Percentiles rank a stretch among this genome's conserved stretches.
Conservation (phyloP, 164 flowering plant species). For the Annona squamosa region DNA sequence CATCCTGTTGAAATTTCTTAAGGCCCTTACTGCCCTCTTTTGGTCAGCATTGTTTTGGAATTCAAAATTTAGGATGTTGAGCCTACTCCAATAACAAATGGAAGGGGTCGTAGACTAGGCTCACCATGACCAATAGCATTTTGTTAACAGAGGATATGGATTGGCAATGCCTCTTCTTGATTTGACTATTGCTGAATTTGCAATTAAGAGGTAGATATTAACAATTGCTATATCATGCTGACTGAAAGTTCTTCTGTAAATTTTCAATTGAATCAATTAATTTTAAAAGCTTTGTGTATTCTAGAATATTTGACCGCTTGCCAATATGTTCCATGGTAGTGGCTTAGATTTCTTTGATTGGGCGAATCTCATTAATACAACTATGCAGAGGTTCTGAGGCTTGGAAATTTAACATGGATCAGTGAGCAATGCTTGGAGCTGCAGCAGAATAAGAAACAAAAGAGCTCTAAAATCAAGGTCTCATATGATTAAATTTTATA, state of each 20-base stretch:
- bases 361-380: background rate
- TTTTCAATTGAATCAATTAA: background rate
- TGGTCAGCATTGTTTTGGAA: too few relatives aligned
- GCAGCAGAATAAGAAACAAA: conserved; percentile 59
- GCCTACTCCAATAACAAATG: too few relatives aligned
- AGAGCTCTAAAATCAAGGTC: conserved; percentile 62
- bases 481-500: background rate
- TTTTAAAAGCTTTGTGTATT: background rate
- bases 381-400: conserved; percentile 61
- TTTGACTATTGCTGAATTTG: background rate
- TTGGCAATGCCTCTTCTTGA: background rate
- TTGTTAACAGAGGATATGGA: background rate
- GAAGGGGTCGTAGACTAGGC: too few relatives aligned
- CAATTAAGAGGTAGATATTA: background rate
- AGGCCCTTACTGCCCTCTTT: too few relatives aligned
- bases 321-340: too few relatives aligned
- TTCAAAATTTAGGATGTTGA: too few relatives aligned
- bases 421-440: conserved; percentile 90
- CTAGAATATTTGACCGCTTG: background rate
- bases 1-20: background rate
- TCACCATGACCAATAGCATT: too few relatives aligned
- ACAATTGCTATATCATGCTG: background rate
- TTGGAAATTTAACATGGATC: conserved; percentile 53
- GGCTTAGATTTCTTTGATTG: background rate
- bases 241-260: background rate